phyloP scores from a whole-genome alignment of 1,284 basidiomycete genomes.

The Fomes fomentarius region DNA sequence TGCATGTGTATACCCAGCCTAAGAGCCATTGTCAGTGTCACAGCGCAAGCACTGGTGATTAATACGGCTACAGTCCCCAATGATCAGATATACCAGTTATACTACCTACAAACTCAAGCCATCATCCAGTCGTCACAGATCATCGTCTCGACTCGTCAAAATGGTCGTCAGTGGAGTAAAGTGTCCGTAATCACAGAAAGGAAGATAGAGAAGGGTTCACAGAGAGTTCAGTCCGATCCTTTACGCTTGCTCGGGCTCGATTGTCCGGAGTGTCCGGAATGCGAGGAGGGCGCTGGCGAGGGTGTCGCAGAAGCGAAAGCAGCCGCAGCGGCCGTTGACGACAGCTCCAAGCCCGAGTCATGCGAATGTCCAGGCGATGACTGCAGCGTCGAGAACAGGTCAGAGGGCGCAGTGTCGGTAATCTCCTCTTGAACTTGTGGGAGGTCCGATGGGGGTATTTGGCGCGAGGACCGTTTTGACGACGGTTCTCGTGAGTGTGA shows the following conservation, averaged over 20 bases:
- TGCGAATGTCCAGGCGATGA: slow-evolving; percentile 6
- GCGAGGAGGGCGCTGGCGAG: slow-evolving; percentile 13
- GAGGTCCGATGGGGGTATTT: slow-evolving; percentile 1
- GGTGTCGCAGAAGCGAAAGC: slow-evolving; percentile 25
- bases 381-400: slow-evolving; percentile 10
- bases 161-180: background rate
- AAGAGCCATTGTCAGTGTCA: slow-evolving; percentile 6
- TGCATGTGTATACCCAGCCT: background rate
- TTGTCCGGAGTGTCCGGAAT: slow-evolving; percentile 12
- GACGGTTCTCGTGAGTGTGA: slow-evolving; percentile 14
- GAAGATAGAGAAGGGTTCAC: background rate
- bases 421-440: background rate
- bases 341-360: slow-evolving; percentile 18
- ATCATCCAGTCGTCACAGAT: slow-evolving; percentile 2
- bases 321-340: slow-evolving; percentile 21
- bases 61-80: slow-evolving; percentile 1
- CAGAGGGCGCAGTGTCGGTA: background rate
- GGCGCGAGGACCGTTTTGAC: slow-evolving; percentile 19
- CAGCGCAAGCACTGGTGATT: background rate
- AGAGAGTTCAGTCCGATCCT: slow-evolving; percentile 6
- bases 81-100: background rate
- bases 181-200: too few species aligned
- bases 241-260: slow-evolving; percentile 23
- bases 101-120: background rate
- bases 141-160: slow-evolving; percentile 5